phyloP scores from a whole-genome alignment of 2,329 filamentous ascomycete genomes.

The Gnomoniopsis sp. region DNA sequence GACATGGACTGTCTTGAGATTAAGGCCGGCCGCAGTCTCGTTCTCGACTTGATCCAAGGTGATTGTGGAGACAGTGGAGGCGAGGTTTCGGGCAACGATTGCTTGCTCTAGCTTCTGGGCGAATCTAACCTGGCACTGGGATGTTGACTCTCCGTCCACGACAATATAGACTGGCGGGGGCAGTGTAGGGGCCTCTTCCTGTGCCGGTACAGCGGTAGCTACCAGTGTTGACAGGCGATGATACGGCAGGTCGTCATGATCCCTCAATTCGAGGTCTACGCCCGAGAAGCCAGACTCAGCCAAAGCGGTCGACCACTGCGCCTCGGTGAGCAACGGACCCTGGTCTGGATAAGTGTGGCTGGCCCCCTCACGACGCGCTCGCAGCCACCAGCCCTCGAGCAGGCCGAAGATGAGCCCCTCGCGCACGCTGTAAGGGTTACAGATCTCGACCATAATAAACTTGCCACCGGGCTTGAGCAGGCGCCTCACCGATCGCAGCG shows the following conservation, averaged over 20 bases:
- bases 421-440: not conserved
- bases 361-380: not conserved
- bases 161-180: too few relatives aligned
- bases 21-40: too few relatives aligned
- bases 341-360: not conserved
- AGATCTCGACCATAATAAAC: conserved; percentile 27
- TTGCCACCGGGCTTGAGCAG: conserved; percentile 30
- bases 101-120: too few relatives aligned
- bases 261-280: not conserved
- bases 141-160: not conserved
- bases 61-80: too few relatives aligned
- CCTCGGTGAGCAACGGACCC: not conserved
- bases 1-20: too few relatives aligned
- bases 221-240: not conserved
- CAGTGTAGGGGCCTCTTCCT: not conserved
- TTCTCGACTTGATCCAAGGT: too few relatives aligned
- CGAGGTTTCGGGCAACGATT: too few relatives aligned
- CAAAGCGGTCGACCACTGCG: not conserved
- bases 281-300: not conserved
- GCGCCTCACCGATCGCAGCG: conserved; percentile 23
- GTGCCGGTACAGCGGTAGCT: not conserved
- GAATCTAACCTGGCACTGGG: not conserved
- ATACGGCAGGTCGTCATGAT: not conserved
- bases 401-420: conserved; percentile 20
- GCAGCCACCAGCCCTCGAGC: not conserved